Base-by-base conservation (phyloP, 257 asterid genomes). In the Penstemon barbatus region DNA sequence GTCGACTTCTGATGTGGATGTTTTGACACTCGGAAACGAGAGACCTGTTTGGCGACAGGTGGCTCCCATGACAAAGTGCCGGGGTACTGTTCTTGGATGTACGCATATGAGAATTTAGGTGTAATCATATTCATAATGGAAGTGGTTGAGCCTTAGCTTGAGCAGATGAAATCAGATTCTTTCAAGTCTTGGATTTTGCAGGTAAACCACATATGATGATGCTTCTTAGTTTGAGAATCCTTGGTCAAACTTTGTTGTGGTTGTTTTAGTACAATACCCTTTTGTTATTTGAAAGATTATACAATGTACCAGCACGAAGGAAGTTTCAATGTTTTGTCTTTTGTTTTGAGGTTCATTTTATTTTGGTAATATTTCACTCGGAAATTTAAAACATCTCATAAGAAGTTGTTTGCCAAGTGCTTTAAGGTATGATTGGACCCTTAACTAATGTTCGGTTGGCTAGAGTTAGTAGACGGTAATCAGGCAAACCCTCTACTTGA, bases 61-160 rank as follows among this genome's bases (percentile, higher is more conserved):
- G 41, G 82, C 97, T 33, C 94, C 98, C 8, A 91, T 94, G 97
- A 91, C 99, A 0, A 61, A 74, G 79, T 94, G 99, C 78, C 61
- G 75, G 69, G 99, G 99, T 19, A 87, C 96, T 4, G 83, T 94
- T 68, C 96, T 91, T 67, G 99, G 99, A 33, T 94, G 95, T 74
- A 79, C 98, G 0, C 87, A 75, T 76, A 79, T 94, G 81, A 91
- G 83, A 71, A 83, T 94, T 74, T 94, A 86, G 93, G 75, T 44
- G 33, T 43, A 25, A 25, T 53, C 44, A 40, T 25, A 3, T 61
- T 56, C 19, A 38, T 13, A 39, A 58, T 54, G 58, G 62, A 57
- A 42, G 55, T 12, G 9, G 38, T 18, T n/a, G 48, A 65, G 65
- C 9, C 41, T 48, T 13, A 48, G 59, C 41, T 69, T 65, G 58